Evolutionary conservation across 768 basidiomycete genomes (phyloP), one percentile per base, ranked within the genome.

Genomic region (Melanogaster broomeanus): DNA sequence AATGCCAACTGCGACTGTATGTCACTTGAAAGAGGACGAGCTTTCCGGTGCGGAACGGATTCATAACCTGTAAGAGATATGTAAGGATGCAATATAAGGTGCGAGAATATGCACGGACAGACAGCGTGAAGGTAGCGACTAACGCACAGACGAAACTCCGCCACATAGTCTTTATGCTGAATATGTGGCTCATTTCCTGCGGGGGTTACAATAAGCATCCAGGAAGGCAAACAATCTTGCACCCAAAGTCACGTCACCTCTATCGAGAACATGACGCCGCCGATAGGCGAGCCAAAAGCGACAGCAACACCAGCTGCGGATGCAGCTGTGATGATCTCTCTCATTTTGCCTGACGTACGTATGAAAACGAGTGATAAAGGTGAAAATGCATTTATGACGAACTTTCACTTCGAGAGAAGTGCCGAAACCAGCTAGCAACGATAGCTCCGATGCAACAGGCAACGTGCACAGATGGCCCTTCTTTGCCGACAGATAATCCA

Each of bases 161-260:
- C 96, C 96, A 98, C 93, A 98, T 97, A 5, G 96, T 98, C 70
- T 93, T 88, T 72, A 95, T 95, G 51, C 90, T 96, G 69, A 98
- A 98, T 34, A 84, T 88, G 67, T 93, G 90, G 69, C 92, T 96
- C 97, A 99, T 99, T 83, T 99, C 97, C 92, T 95, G 61, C 19
- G 12, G 24, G 9, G n/a, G 25, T 33, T 30, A 34, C 24, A 40
- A 48, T 60, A 28, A 47, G 30, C 37, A 22, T 53, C 10, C 5
- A 3, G 16, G 18, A n/a, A 42, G 34, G 25, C 4, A 6, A 18
- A 42, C 19, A 33, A 48, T 42, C 11, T 39, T 30, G 6, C 34
- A 21, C 41, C n/a, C 22, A 55, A 60, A 63, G 38, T 40, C 56
- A 91, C 93, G 38, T 40, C 56, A 91, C 93, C 80, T 99, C 97